phyloP scores from a whole-genome alignment of 2,329 filamentous ascomycete species.

The Lecanicillium sp. region DNA sequence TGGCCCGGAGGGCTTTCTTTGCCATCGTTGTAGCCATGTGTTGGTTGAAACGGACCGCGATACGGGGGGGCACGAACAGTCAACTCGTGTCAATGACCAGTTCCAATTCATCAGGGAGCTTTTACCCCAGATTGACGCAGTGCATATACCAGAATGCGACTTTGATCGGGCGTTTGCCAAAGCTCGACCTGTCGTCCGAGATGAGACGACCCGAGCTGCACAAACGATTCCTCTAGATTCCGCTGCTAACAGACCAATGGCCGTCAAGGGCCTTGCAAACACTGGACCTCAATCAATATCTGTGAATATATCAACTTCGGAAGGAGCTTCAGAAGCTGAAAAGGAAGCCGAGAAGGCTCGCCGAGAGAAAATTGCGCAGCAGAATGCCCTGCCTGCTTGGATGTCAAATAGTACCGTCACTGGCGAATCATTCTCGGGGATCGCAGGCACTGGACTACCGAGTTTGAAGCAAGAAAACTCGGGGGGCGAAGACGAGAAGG shows the following conservation, averaged over 20 bases:
- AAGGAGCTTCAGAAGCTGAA: slow-evolving; percentile 59
- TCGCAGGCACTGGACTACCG: slow-evolving; percentile 11
- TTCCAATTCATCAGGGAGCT: slow-evolving; percentile 71
- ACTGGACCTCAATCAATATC: slow-evolving; percentile 61
- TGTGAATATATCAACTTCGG: slow-evolving; percentile 58
- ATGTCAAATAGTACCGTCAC: slow-evolving; percentile 63
- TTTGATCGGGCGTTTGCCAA: slow-evolving; percentile 61
- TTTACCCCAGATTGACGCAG: slow-evolving; percentile 67
- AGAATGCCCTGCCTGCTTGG: slow-evolving; percentile 65
- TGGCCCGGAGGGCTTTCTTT: slow-evolving; percentile 66
- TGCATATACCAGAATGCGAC: slow-evolving; percentile 64
- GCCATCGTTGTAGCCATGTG: slow-evolving; percentile 64
- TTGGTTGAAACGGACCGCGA: slow-evolving; percentile 61
- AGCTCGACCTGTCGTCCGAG: slow-evolving; percentile 55
- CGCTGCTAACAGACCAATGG: slow-evolving; percentile 48
- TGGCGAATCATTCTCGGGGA: slow-evolving; percentile 47
- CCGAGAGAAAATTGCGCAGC: slow-evolving; percentile 56
- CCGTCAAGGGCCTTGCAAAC: slow-evolving; percentile 60
- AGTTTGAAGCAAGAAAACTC: slow-evolving; percentile 31
- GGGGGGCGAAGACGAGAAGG: slow-evolving; percentile 35
- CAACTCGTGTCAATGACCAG: slow-evolving; percentile 67
- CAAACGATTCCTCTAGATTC: slow-evolving; percentile 50
- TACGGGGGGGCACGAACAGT: slow-evolving; percentile 63
- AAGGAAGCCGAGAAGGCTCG: slow-evolving; percentile 55
- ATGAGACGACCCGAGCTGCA: slow-evolving; percentile 57